Base-by-base conservation (phyloP, 1,284 basidiomycete species). In the Mycena citricolor region DNA sequence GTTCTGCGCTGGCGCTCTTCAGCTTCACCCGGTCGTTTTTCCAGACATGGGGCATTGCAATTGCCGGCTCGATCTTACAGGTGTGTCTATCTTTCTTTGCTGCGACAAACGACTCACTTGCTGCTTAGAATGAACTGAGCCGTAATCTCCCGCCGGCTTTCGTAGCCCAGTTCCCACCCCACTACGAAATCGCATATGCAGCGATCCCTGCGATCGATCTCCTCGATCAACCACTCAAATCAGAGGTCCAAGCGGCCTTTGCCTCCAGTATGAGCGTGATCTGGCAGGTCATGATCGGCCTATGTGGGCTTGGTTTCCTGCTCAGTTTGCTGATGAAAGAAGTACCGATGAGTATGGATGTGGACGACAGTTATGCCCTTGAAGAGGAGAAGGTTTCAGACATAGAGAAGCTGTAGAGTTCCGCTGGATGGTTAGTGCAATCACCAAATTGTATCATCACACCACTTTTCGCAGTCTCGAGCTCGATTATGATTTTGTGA, bases 1-100 rank as follows among this genome's bases (percentile, higher is more conserved):
- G 42, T 20, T 31, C n/a, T 3, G 47, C 32, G 5, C 34, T 41
- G 6, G 7, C 19, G 2, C n/a, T 36, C 16, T 36, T 41, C 23
- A 23, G 17, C n/a, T 39, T 48, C 16, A 26, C 31, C 21, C 23
- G 22, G 12, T 42, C 21, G 11, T 31, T 30, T 24, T 23, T 16
- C 32, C 29, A 68, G 66, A 62, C 59, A 4, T 70, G 64, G 63
- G 69, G 69, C 4, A 55, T 70, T 30, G 55, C 67, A 2, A 63
- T 70, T 45, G 58, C 62, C 4, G 57, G 59, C 19, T 59, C 65
- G 0, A 58, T 72, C 16, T 57, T 73, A 1, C 38, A 40, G 38
- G 33, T 20, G 7, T 20, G 33, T 7, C 11, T 21, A 19, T 19
- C 5, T 12, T 35, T n/a, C 7, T 6, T 20, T n/a, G 17, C 5